Evolutionary conservation across 371 early-diverging fungal species (phyloP).

Genomic region (Mucor mucedo): DNA sequence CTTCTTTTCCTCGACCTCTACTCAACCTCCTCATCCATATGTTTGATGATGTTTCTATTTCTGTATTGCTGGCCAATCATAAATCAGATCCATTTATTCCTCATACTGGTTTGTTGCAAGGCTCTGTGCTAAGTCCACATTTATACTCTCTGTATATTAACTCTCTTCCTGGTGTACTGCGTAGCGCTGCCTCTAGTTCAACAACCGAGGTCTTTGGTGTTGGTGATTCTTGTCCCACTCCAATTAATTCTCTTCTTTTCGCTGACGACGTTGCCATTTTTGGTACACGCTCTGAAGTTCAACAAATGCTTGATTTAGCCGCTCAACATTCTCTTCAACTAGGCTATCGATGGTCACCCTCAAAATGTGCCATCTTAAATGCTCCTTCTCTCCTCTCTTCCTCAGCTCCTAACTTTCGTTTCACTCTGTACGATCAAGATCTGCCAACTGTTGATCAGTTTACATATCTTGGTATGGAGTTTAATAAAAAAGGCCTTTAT

Average conservation of each 20-base stretch:
- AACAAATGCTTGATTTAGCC: background rate
- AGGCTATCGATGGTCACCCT: background rate
- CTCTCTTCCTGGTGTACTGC: conserved; percentile 1
- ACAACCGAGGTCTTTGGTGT: too few relatives aligned
- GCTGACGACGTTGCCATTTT: background rate
- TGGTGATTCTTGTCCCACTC: too few relatives aligned
- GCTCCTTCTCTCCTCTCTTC: background rate
- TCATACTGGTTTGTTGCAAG: conserved; percentile 9
- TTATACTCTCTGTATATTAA: conserved; percentile 23
- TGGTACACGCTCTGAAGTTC: background rate
- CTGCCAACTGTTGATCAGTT: conserved; percentile 19
- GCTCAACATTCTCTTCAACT: background rate
- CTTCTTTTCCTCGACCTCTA: background rate
- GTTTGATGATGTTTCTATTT: background rate
- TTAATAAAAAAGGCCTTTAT: background rate
- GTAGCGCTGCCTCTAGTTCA: too few relatives aligned
- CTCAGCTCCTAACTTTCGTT: background rate
- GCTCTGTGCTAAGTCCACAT: conserved; percentile 11
- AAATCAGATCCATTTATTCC: background rate
- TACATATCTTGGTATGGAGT: conserved; percentile 25
- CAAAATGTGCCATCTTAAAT: background rate
- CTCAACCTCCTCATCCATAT: background rate
- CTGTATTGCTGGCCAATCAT: background rate
- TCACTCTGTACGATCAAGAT: conserved; percentile 11
- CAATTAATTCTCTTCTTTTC: too few relatives aligned